Percentiles rank a stretch among this genome's conserved stretches.
phyloP scores from a whole-genome alignment of 1,284 basidiomycete genomes.

The Puccinia horiana region DNA sequence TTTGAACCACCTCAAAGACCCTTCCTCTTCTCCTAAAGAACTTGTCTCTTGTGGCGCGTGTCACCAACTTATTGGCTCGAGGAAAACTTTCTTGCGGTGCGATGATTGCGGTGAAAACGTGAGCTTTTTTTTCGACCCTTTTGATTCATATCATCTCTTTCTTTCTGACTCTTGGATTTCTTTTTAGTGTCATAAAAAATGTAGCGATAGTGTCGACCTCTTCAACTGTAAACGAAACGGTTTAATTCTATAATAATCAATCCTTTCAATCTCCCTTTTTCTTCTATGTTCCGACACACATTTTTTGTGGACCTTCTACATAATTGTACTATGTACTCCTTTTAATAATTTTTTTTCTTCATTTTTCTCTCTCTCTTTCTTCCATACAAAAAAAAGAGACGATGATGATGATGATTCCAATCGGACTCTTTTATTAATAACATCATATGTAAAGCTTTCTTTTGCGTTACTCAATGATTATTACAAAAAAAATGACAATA shows the following conservation, averaged over 20 bases:
- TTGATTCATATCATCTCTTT: not conserved
- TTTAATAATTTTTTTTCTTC: too few species aligned
- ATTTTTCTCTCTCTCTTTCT: too few species aligned
- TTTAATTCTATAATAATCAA: not conserved
- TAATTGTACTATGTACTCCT: too few species aligned
- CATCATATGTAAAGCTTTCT: too few species aligned
- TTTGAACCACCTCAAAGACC: conserved; percentile 11
- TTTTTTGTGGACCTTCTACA: too few species aligned
- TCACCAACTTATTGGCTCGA: conserved; percentile 25
- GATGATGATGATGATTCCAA: too few species aligned
- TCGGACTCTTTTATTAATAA: too few species aligned
- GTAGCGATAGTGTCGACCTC: conserved; percentile 13
- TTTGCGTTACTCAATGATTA: too few species aligned
- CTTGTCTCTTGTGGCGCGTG: conserved; percentile 36
- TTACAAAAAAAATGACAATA: too few species aligned
- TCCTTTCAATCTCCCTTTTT: too few species aligned
- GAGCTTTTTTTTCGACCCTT: not conserved
- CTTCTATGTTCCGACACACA: too few species aligned
- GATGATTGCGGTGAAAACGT: conserved; percentile 48
- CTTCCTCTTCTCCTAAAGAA: not conserved
- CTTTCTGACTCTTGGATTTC: not conserved
- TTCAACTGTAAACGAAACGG: not conserved
- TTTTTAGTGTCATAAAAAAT: conserved; percentile 41
- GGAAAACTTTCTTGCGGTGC: conserved; percentile 36
- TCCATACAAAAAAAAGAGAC: too few species aligned